Conservation (phyloP, 129 eudicot species). For the Ambrosia trifida region DNA sequence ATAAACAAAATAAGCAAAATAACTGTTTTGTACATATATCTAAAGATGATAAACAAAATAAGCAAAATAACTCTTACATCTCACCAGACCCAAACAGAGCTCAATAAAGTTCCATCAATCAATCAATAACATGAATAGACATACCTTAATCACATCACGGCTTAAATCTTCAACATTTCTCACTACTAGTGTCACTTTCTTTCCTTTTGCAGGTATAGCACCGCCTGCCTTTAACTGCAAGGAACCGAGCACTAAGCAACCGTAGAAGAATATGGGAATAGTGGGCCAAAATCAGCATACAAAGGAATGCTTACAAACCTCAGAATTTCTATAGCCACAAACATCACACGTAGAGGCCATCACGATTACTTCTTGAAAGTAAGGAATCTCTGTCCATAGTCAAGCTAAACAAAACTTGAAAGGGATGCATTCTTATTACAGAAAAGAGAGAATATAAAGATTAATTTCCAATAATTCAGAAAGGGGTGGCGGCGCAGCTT, state of each 20-base stretch:
- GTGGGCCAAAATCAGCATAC: not conserved
- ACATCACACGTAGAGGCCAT: constrained; percentile 94
- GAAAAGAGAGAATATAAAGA: not conserved
- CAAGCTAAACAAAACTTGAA: constrained; percentile 51
- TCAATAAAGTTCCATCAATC: constrained; percentile 7
- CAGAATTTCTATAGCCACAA: constrained; percentile 91
- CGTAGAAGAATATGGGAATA: not conserved
- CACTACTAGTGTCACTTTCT: constrained; percentile 58
- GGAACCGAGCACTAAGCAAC: constrained; percentile 4
- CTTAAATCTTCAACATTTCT: constrained; percentile 61
- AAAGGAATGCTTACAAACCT: constrained; percentile 48
- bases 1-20: not conserved
- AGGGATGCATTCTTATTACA: not conserved
- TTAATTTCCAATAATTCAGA: not conserved
- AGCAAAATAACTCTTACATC: not conserved
- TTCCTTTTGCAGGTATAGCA: constrained; percentile 70
- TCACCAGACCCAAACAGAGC: constrained; percentile 7
- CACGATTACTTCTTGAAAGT: constrained; percentile 94
- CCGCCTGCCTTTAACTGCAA: constrained; percentile 88
- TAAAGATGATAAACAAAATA: not conserved
- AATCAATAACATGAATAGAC: not conserved
- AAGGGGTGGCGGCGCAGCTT: too few species aligned
- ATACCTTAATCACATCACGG: constrained; percentile 87
- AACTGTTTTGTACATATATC: not conserved
- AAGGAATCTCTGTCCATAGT: constrained; percentile 73